Evolutionary conservation across 2,329 filamentous ascomycete genomes (phyloP).

Genomic region (Neofusicoccum kwambonambiense): DNA sequence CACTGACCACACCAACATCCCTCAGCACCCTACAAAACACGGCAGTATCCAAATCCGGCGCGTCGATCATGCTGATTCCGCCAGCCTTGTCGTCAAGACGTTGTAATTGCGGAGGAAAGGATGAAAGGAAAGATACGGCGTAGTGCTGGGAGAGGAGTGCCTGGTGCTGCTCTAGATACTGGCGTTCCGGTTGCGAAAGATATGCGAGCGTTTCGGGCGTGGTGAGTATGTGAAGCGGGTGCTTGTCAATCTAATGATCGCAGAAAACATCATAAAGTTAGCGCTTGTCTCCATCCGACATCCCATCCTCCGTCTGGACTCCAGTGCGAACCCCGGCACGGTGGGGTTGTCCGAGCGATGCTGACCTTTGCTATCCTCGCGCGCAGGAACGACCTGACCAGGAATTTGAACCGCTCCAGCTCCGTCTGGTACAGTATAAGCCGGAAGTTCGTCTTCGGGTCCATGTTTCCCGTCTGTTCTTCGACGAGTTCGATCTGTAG

Average conservation of each 20-base stretch:
- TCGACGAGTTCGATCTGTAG: constrained; percentile 50
- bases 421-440: constrained; percentile 97
- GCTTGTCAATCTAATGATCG: constrained; percentile 65
- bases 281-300: not conserved
- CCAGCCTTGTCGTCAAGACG: constrained; percentile 88
- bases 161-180: constrained; percentile 83
- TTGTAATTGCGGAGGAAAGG: constrained; percentile 76
- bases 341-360: too few species aligned
- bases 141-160: constrained; percentile 83
- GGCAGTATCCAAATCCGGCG: constrained; percentile 76
- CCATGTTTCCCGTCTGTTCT: constrained; percentile 74
- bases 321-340: not conserved
- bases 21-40: constrained; percentile 78
- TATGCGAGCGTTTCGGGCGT: constrained; percentile 38
- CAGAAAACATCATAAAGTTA: not conserved
- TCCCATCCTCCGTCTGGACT: not conserved
- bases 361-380: constrained; percentile 80
- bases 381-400: constrained; percentile 79
- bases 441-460: constrained; percentile 86
- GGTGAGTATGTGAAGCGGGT: constrained; percentile 55
- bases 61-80: constrained; percentile 88
- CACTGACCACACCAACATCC: constrained; percentile 55
- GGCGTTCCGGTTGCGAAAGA: constrained; percentile 73
- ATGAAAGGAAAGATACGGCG: constrained; percentile 75
- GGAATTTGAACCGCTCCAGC: constrained; percentile 88